Evolutionary conservation across 2,329 filamentous ascomycete species (phyloP).

Genomic region (Clonostachys solani): DNA sequence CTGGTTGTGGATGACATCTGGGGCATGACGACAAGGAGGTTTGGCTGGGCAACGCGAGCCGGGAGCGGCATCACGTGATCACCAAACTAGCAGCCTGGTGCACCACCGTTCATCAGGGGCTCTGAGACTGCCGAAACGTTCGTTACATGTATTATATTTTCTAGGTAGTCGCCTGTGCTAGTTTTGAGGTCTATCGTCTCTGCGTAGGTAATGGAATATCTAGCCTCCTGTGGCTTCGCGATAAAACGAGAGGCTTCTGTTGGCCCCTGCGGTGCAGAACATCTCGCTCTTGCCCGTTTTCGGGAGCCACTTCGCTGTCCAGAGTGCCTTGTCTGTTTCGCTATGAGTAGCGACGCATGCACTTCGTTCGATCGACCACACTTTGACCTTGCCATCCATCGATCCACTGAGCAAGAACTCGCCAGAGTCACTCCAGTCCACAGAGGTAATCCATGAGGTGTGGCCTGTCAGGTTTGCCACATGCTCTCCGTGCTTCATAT

Average conservation of each 20-base stretch:
- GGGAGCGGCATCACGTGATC: constrained; percentile 4
- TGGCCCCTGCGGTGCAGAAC: constrained; percentile 77
- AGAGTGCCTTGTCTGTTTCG: constrained; percentile 81
- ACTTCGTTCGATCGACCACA: constrained; percentile 85
- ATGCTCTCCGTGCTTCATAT: constrained; percentile 88
- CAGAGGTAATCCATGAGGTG: constrained; percentile 80
- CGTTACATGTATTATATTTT: neutral
- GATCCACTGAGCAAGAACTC: constrained; percentile 86
- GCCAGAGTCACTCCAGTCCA: constrained; percentile 91
- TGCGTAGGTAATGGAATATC: neutral
- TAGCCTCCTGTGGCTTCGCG: constrained; percentile 72
- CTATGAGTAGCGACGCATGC: constrained; percentile 90
- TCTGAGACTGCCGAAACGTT: neutral
- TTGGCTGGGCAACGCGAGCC: constrained; percentile 50
- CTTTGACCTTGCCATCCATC: constrained; percentile 91
- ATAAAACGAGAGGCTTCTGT: constrained; percentile 75
- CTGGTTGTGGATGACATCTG: neutral
- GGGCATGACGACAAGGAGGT: constrained; percentile 8
- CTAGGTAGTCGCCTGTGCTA: neutral
- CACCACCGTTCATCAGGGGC: too few relatives aligned
- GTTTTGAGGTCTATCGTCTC: neutral
- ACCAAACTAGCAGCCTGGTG: neutral
- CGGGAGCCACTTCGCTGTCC: constrained; percentile 80
- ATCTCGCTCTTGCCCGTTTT: constrained; percentile 64
- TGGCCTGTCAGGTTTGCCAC: constrained; percentile 79